Evolutionary conservation across 2,329 filamentous ascomycete genomes (phyloP), one percentile per base, ranked within the genome.

Genomic region (Pseudogymnoascus sp.): DNA sequence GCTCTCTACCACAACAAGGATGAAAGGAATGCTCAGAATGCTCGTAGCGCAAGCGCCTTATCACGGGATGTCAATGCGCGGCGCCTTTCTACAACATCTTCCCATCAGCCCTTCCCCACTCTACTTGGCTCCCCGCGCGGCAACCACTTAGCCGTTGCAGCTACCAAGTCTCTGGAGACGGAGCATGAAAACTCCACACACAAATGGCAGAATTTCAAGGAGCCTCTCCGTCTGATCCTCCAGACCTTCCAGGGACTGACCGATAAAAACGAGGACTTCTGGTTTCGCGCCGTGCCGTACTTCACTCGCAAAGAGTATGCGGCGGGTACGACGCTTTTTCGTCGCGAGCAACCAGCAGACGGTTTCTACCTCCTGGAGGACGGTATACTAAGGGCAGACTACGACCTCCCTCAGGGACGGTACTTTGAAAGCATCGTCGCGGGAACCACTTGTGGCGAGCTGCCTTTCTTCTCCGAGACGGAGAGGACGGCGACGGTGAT

Each of bases 401-500:
- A 99, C 73, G 84, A 93, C 66, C 82, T 96, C 34, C 92, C 95
- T 1, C 95, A 97, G 73, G 95, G 95, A 0, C 84, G 83, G 69
- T 89, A 96, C 69, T 91, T 89, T 66, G 95, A 99, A 75, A 90
- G 91, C 71, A 97, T 97, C 63, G 88, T 97, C 1, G 90, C 93
- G 0, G 95, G 95, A 14, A 95, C 95, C 1, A 97, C 95, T 0
- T 97, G 93, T 70, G 95, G 95, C 37, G 95, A 99, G 77, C 77
- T 99, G 62, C 95, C 95, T 0, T 99, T 99, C 78, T 99, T 99
- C 77, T 91, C 88, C 2, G 90, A 96, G 71, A 97, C 93, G 1
- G 81, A 85, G 62, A 84, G 95, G 16, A 97, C 93, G 3, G 92
- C 92, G 1, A 96, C 90, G 0, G 92, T 96, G 10, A 10, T 16